These are phyloP conservation scores for Pseudonectria foliicola DNA, from an alignment of 2,329 filamentous ascomycete species.

Conservation along the genomic window DNA sequence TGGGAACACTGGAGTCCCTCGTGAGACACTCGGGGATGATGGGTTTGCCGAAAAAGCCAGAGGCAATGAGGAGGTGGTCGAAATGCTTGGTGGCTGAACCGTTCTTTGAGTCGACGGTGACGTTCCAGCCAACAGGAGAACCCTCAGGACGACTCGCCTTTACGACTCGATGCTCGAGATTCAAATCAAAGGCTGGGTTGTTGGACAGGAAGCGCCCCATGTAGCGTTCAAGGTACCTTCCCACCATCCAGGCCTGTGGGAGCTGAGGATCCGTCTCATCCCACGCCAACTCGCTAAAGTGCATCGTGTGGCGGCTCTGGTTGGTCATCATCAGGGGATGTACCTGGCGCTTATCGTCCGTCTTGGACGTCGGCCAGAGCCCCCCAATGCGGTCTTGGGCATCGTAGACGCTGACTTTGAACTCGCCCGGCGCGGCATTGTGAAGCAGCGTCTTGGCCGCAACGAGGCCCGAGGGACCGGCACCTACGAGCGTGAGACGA, in stretches of 20 bases:
- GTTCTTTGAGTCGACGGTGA: slow-evolving; percentile 30
- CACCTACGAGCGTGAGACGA: slow-evolving; percentile 38
- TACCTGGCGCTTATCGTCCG: slow-evolving; percentile 44
- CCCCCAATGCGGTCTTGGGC: slow-evolving; percentile 60
- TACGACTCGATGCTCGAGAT: slow-evolving; percentile 42
- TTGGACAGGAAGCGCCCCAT: slow-evolving; percentile 46
- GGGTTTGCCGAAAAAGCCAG: slow-evolving; percentile 66
- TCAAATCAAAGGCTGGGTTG: slow-evolving; percentile 34
- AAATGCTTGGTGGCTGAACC: slow-evolving; percentile 45
- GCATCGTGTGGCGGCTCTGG: slow-evolving; percentile 69
- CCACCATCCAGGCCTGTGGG: slow-evolving; percentile 70
- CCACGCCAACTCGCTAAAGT: slow-evolving; percentile 69
- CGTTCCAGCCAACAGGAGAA: slow-evolving; percentile 35
- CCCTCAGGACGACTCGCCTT: slow-evolving; percentile 28
- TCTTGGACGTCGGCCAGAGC: slow-evolving; percentile 59
- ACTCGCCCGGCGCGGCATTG: slow-evolving; percentile 45
- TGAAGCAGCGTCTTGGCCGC: slow-evolving; percentile 67
- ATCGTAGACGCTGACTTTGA: slow-evolving; percentile 66
- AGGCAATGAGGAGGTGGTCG: slow-evolving; percentile 65
- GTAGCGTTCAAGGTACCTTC: slow-evolving; percentile 64
- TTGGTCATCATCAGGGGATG: slow-evolving; percentile 67
- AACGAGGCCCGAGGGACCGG: slow-evolving; percentile 61
- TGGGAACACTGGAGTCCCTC: slow-evolving; percentile 33
- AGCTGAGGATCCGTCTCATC: slow-evolving; percentile 53
- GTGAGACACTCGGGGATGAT: slow-evolving; percentile 41